Base-by-base conservation (phyloP, 768 basidiomycete species). In the Termitomyces sp. region DNA sequence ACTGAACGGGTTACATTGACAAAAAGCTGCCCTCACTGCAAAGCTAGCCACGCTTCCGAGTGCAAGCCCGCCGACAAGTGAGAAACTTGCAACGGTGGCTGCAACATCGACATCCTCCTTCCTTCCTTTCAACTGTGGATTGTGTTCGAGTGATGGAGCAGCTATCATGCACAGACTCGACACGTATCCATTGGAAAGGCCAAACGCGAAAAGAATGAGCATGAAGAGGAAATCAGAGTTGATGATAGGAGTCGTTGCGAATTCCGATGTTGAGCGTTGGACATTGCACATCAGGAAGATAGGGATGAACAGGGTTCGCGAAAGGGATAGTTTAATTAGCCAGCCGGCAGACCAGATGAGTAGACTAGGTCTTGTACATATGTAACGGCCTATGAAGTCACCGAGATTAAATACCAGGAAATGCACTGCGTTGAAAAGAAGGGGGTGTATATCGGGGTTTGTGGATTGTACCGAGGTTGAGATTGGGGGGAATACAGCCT, bases 201-300 rank as follows among this genome's bases (percentile, higher is more conserved):
- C 93, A 68, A 94, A 92, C 1, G 73, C 58, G 53, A 91, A 73
- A 8, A 96, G 72, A 57, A 95, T 80, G 24, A 83, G 40, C 82
- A 95, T 86, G 75, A 85, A 97, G 10, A 86, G 49, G 33, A 81
- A 53, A 66, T 97, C 94, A 2, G 92, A 94, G 71, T 75, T 85
- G 74, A 96, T 86, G 59, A 88, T 63, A 2, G 87, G 80, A 10
- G 68, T 56, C 9, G 61, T 63, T 8, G 68, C 64, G 2, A 68
- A 60, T 35, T 66, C 57, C 2, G 72, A 62, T 42, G 66, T 63
- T 32, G 76, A 74, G 45, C 78, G 81, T 61, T 86, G 83, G 43
- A 95, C 72, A 67, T 97, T 97, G 78, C 94, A 97, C 72, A 88
- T 77, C n/a, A 96, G 78, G 71, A 96, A 88, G 43, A 94, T 65